Evolutionary conservation across 495 filamentous ascomycete genomes (phyloP).

Genomic region (Paragyromitra xinjiangensis): DNA sequence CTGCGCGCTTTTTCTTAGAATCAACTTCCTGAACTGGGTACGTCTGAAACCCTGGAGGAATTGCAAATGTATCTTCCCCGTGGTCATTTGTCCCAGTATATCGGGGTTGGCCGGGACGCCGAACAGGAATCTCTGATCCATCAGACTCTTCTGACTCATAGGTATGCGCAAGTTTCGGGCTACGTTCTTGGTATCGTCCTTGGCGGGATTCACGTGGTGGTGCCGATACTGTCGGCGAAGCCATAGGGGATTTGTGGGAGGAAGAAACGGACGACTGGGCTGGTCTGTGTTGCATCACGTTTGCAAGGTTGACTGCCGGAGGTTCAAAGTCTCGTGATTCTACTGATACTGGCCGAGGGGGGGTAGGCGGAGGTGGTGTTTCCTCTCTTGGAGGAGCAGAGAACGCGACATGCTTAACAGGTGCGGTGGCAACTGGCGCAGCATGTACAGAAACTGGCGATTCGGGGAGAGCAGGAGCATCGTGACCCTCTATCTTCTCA

Average conservation of each 20-base stretch:
- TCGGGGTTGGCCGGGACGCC: constrained; percentile 44
- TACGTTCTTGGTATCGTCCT: constrained; percentile 37
- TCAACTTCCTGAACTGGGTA: constrained; percentile 84
- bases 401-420: constrained; percentile 55
- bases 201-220: constrained; percentile 38
- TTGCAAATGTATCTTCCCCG: constrained; percentile 52
- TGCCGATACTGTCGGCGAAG: constrained; percentile 44
- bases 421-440: constrained; percentile 40
- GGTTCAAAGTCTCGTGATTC: constrained; percentile 38
- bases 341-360: constrained; percentile 48
- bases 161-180: constrained; percentile 16
- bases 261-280: constrained; percentile 44
- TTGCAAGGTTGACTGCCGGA: constrained; percentile 52
- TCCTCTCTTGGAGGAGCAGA: constrained; percentile 52
- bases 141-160: constrained; percentile 56
- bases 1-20: constrained; percentile 95
- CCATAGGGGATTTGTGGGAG: constrained; percentile 43
- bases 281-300: constrained; percentile 46
- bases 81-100: constrained; percentile 39
- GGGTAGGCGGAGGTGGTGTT: constrained; percentile 49
- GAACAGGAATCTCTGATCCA: constrained; percentile 47
- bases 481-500: constrained; percentile 65
- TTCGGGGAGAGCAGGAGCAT: constrained; percentile 38
- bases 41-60: constrained; percentile 58
- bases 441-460: constrained; percentile 30